phyloP scores from a whole-genome alignment of 192 early-diverging fungal genomes.

The Backusella sp. region DNA sequence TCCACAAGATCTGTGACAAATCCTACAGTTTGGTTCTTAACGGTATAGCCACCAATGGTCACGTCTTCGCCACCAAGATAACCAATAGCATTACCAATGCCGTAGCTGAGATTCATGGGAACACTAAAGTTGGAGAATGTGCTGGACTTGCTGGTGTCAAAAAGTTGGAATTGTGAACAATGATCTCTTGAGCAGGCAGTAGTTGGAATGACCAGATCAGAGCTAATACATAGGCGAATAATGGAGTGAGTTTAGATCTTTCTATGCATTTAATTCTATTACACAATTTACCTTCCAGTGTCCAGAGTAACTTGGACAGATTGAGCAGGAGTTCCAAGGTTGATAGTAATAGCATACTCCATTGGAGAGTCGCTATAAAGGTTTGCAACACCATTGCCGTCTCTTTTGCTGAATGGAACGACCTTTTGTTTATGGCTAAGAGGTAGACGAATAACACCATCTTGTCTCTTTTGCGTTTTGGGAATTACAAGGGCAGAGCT shows the following conservation, averaged over 20 bases:
- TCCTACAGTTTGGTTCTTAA: neutral
- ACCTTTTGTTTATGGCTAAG: neutral
- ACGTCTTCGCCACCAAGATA: neutral
- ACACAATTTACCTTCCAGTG: neutral
- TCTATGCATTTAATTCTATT: neutral
- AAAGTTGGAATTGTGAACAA: neutral
- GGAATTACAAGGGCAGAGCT: neutral
- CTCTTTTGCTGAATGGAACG: neutral
- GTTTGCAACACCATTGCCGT: neutral
- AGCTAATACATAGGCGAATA: neutral
- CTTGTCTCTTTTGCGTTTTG: neutral
- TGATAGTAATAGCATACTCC: neutral
- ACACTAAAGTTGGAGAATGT: neutral
- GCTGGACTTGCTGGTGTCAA: neutral
- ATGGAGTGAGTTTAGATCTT: neutral
- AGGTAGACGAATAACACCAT: neutral
- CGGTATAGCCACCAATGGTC: neutral
- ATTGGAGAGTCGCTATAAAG: neutral
- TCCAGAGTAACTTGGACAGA: neutral
- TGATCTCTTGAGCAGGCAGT: neutral
- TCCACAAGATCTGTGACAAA: neutral
- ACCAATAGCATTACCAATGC: neutral
- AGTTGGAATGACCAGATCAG: slow-evolving; percentile 1
- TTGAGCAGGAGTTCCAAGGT: neutral
- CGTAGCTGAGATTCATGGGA: neutral